These are phyloP conservation scores for Athelia sp. DNA, from an alignment of 1,284 basidiomycete species.

Conservation along the genomic window DNA sequence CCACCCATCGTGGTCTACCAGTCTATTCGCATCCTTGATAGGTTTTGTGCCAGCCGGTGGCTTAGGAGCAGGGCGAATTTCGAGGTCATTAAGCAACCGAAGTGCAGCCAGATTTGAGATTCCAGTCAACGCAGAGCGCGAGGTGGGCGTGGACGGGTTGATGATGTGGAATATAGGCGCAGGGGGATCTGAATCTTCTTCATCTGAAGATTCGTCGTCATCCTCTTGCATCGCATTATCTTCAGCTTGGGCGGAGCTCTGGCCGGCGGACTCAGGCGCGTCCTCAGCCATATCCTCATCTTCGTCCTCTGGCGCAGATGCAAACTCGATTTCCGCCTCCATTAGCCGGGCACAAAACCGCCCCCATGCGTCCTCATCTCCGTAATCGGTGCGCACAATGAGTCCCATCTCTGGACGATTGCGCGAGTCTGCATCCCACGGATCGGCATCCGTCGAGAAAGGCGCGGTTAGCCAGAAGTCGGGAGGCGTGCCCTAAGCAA, in stretches of 20 bases:
- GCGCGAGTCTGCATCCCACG: conserved; percentile 29
- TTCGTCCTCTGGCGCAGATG: conserved; percentile 14
- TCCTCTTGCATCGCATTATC: conserved; percentile 1
- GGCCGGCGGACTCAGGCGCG: conserved; percentile 11
- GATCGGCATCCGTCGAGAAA: conserved; percentile 41
- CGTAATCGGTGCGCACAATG: conserved; percentile 64
- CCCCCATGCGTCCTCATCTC: conserved; percentile 60
- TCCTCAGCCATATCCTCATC: conserved; percentile 11
- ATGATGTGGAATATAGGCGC: conserved; percentile 47
- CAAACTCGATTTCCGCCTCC: conserved; percentile 46
- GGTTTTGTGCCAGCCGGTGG: conserved; percentile 39
- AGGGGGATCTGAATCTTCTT: conserved; percentile 28
- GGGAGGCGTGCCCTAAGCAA: conserved; percentile 10
- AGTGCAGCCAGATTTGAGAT: conserved; percentile 62
- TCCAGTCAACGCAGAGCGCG: conserved; percentile 35
- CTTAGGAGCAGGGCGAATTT: conserved; percentile 46
- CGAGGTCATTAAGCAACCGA: conserved; percentile 66
- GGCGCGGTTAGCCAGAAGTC: conserved; percentile 28
- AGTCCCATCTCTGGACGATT: conserved; percentile 41
- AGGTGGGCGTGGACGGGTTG: conserved; percentile 35
- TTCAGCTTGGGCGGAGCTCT: conserved; percentile 10
- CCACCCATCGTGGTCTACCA: conserved; percentile 57
- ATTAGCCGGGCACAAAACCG: conserved; percentile 45
- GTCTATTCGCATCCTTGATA: conserved; percentile 36
- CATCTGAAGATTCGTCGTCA: conserved; percentile 28